Conservation (phyloP, 208 protist genomes). For the Trichomonas tenax region DNA sequence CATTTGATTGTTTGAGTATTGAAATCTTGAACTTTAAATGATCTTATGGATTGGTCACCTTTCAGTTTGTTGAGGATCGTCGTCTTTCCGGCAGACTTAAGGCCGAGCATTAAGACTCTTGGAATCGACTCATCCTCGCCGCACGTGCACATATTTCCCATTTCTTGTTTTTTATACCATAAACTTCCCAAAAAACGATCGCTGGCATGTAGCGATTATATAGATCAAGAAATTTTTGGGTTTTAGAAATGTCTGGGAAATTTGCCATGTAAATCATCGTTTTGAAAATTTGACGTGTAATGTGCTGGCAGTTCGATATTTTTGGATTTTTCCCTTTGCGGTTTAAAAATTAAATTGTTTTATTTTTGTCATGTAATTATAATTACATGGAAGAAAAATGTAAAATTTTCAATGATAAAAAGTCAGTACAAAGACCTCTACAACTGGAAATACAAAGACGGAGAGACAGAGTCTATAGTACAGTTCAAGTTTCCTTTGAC, state of each 20-base stretch:
- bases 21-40: conserved; percentile 50
- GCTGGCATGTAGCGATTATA: too few species aligned
- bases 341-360: too few species aligned
- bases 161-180: background rate
- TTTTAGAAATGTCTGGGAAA: too few species aligned
- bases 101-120: conserved; percentile 42
- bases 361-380: too few species aligned
- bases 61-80: conserved; percentile 48
- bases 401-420: background rate
- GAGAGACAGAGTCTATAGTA: background rate
- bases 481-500: background rate
- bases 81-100: conserved; percentile 45
- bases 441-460: background rate
- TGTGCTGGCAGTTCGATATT: too few species aligned
- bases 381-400: background rate
- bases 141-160: background rate
- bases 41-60: conserved; percentile 35
- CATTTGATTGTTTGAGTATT: conserved; percentile 38
- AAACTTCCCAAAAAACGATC: too few species aligned
- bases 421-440: background rate
- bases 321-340: too few species aligned
- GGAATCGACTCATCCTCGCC: background rate
- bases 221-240: too few species aligned
- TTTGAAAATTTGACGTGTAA: too few species aligned
- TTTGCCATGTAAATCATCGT: too few species aligned